These are phyloP conservation scores for Nigrospora osmanthi DNA, from an alignment of 2,329 filamentous ascomycete species.

Conservation along the genomic window DNA sequence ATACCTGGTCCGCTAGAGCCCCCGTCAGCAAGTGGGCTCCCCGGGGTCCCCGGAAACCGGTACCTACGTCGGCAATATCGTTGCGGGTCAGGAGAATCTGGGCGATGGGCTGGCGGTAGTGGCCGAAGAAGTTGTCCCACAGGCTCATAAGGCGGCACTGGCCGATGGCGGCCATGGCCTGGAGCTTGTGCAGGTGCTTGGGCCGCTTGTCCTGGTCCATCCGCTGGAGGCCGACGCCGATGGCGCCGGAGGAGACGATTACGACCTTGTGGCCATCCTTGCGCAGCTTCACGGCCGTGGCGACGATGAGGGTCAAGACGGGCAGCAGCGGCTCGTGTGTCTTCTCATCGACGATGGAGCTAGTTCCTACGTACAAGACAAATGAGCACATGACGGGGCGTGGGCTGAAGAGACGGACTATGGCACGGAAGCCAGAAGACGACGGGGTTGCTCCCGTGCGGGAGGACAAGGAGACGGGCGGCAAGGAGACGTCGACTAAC, in stretches of 20 bases:
- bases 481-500: slow-evolving; percentile 39
- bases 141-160: slow-evolving; percentile 92
- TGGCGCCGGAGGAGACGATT: slow-evolving; percentile 94
- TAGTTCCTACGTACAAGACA: slow-evolving; percentile 63
- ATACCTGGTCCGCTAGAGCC: slow-evolving; percentile 71
- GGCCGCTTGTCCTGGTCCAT: slow-evolving; percentile 86
- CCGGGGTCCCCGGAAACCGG: too few relatives aligned
- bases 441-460: too few relatives aligned
- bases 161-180: slow-evolving; percentile 91
- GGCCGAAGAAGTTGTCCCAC: slow-evolving; percentile 87
- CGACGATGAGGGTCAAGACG: slow-evolving; percentile 84
- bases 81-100: slow-evolving; percentile 92
- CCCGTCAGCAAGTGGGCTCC: too few relatives aligned
- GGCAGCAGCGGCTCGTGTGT: slow-evolving; percentile 90
- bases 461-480: not conserved
- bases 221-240: slow-evolving; percentile 83
- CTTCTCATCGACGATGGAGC: slow-evolving; percentile 96
- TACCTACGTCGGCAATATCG: slow-evolving; percentile 83
- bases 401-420: too few relatives aligned
- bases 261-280: slow-evolving; percentile 92
- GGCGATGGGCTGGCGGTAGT: slow-evolving; percentile 83
- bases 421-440: too few relatives aligned
- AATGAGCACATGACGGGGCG: not conserved
- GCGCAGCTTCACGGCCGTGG: slow-evolving; percentile 80
- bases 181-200: slow-evolving; percentile 82